These are phyloP conservation scores for Syzygium aromaticum DNA, from an alignment of 345 rosid genomes.

Conservation along the genomic window DNA sequence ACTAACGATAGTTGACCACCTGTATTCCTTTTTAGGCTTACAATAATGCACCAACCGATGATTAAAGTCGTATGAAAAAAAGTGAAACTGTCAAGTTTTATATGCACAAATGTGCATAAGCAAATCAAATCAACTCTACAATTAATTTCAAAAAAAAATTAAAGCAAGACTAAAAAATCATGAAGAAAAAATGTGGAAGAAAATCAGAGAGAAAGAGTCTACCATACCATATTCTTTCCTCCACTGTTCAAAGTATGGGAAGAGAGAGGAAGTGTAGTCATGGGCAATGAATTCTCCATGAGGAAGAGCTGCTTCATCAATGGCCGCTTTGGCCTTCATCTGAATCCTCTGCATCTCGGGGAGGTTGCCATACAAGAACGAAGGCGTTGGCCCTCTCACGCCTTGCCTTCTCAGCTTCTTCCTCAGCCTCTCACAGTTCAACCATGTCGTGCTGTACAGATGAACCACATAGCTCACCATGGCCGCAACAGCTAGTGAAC, in stretches of 20 bases:
- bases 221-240: conserved; percentile 55
- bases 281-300: conserved; percentile 33
- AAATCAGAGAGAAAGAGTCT: not conserved
- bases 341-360: conserved; percentile 62
- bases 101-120: not conserved
- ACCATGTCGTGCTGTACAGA: conserved; percentile 9
- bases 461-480: conserved; percentile 7
- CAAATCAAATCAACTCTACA: not conserved
- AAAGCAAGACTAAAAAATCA: not conserved
- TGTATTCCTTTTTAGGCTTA: not conserved
- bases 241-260: conserved; percentile 76
- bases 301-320: not conserved
- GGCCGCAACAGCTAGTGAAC: not conserved
- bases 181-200: not conserved
- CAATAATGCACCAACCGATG: not conserved
- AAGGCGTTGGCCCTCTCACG: conserved; percentile 54
- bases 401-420: conserved; percentile 53
- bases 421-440: conserved; percentile 15
- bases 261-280: conserved; percentile 65
- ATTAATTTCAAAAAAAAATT: not conserved
- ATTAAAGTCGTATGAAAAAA: not conserved
- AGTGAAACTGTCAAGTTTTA: not conserved
- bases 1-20: not conserved
- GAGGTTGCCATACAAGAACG: conserved; percentile 50
- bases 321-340: conserved; percentile 1